These are phyloP conservation scores for Coemansia sp. DNA, from an alignment of 192 early-diverging fungal genomes.

Conservation along the genomic window DNA sequence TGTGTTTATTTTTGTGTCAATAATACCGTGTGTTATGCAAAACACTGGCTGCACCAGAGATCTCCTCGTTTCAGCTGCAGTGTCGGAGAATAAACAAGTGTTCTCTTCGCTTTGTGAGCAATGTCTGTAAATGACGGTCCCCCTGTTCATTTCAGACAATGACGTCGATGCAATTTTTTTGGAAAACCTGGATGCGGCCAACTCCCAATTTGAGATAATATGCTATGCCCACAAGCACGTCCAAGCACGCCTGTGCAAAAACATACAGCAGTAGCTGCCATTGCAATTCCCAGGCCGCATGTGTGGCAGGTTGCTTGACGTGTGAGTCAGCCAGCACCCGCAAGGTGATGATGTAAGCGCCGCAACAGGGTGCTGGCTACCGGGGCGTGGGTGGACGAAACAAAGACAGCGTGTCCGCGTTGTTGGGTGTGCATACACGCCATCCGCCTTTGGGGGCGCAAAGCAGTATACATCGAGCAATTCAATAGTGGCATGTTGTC, in stretches of 20 bases:
- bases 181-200: not conserved
- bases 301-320: too few species aligned
- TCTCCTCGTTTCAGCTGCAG: too few species aligned
- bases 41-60: too few species aligned
- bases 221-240: not conserved
- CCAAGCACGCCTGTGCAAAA: not conserved
- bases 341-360: not conserved
- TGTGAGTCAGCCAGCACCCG: not conserved
- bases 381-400: not conserved
- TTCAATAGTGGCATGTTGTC: not conserved
- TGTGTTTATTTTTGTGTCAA: not conserved
- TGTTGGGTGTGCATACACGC: not conserved
- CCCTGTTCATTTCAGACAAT: not conserved
- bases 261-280: not conserved
- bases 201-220: not conserved
- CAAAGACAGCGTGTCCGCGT: not conserved
- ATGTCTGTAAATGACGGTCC: not conserved
- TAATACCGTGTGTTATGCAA: not conserved
- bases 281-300: too few species aligned
- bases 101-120: not conserved
- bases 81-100: not conserved
- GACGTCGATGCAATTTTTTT: not conserved
- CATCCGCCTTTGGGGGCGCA: not conserved
- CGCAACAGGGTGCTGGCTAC: not conserved
- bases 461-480: not conserved